Percentiles rank a stretch among this genome's conserved stretches.
Evolutionary conservation across 345 rosid genomes (phyloP).

Genomic region (Rubroshorea leprosula): DNA sequence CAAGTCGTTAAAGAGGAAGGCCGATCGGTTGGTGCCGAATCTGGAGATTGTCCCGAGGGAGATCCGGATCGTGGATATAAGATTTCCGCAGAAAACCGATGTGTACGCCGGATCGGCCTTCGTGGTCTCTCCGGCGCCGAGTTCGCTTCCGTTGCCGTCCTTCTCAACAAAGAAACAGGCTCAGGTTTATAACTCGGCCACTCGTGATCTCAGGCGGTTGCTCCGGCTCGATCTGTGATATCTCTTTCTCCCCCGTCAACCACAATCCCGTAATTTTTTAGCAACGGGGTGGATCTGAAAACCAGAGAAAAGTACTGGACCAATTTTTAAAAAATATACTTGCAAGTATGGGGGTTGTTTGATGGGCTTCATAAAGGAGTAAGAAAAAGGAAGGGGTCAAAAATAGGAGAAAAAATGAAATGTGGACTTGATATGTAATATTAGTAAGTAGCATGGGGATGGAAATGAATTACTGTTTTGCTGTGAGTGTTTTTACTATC

Average conservation of each 20-base stretch:
- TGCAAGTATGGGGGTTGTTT: neutral
- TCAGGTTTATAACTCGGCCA: conserved; percentile 47
- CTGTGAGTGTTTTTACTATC: too few species aligned
- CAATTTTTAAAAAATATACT: conserved; percentile 1
- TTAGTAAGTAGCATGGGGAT: too few species aligned
- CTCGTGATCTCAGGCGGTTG: conserved; percentile 59
- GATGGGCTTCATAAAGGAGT: neutral
- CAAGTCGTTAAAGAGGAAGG: conserved; percentile 9
- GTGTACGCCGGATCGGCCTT: conserved; percentile 56
- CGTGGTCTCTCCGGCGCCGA: conserved; percentile 53
- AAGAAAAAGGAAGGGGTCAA: neutral
- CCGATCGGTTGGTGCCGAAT: conserved; percentile 27
- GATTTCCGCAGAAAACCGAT: conserved; percentile 27
- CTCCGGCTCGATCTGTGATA: conserved; percentile 44
- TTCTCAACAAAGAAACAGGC: conserved; percentile 42
- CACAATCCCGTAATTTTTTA: conserved; percentile 9
- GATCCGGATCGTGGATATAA: conserved; percentile 14
- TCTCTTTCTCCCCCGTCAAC: neutral
- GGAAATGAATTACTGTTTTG: too few species aligned
- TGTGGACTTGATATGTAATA: too few species aligned
- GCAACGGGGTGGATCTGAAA: conserved; percentile 15
- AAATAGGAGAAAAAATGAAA: neutral
- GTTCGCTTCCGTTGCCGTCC: conserved; percentile 59
- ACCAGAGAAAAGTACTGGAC: conserved; percentile 3
- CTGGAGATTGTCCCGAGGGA: conserved; percentile 27